phyloP scores from a whole-genome alignment of 208 protist genomes.

The Pavlovales sp. region DNA sequence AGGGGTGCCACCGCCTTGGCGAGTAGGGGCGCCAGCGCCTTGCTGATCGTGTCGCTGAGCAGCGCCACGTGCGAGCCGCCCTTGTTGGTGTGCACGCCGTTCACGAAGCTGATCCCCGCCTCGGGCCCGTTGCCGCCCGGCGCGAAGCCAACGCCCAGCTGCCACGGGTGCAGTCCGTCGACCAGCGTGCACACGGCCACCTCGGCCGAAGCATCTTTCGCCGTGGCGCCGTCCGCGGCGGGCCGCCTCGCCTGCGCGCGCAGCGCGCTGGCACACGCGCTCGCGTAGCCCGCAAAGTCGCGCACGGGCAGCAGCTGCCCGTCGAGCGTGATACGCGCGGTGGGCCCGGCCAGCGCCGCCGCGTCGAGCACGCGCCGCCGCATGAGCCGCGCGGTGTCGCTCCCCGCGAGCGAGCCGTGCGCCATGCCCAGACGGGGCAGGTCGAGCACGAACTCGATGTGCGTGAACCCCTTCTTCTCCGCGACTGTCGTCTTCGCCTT shows the following conservation, averaged over 20 bases:
- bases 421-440: slow-evolving; percentile 89
- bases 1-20: slow-evolving; percentile 66
- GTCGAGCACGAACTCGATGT: slow-evolving; percentile 97
- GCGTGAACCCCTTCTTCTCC: slow-evolving; percentile 85
- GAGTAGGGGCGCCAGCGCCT: slow-evolving; percentile 75
- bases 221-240: background rate
- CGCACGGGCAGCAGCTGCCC: slow-evolving; percentile 45
- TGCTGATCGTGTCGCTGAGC: slow-evolving; percentile 67
- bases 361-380: slow-evolving; percentile 61
- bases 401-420: slow-evolving; percentile 69
- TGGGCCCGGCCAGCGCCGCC: background rate
- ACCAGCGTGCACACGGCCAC: background rate
- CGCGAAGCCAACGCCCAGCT: slow-evolving; percentile 68
- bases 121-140: slow-evolving; percentile 71
- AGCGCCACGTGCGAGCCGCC: slow-evolving; percentile 98
- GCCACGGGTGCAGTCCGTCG: slow-evolving; percentile 63
- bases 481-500: background rate
- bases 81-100: slow-evolving; percentile 94
- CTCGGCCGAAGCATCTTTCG: too few species aligned
- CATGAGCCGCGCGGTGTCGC: slow-evolving; percentile 93
- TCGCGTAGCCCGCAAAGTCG: slow-evolving; percentile 82
- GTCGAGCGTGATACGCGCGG: background rate
- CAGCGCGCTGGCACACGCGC: slow-evolving; percentile 68
- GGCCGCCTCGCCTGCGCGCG: background rate
- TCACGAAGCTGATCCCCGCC: slow-evolving; percentile 95